phyloP scores from a whole-genome alignment of 306 rosid species.

The Sechiopsis laciniata region DNA sequence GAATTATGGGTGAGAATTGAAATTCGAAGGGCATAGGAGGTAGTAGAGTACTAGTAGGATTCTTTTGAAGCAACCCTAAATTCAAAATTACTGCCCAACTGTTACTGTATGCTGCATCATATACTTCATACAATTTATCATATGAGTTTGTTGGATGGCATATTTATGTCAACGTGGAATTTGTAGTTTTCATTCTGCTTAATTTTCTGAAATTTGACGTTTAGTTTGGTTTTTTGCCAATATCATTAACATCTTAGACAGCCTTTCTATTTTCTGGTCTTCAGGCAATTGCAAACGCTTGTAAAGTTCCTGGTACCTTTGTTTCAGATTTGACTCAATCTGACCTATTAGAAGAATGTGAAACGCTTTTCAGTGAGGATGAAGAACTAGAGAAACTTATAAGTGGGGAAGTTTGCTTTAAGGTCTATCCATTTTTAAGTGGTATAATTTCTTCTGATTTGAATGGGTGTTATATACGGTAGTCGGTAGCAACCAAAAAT shows the following conservation, averaged over 20 bases:
- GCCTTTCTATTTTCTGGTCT: slow-evolving; percentile 38
- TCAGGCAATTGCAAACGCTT: slow-evolving; percentile 76
- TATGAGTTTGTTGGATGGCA: background rate
- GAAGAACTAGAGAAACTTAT: slow-evolving; percentile 76
- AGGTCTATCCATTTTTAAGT: slow-evolving; percentile 62
- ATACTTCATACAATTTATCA: slow-evolving; percentile 6
- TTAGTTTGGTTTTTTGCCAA: background rate
- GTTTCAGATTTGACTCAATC: slow-evolving; percentile 52
- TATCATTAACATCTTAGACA: slow-evolving; percentile 30
- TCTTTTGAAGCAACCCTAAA: background rate
- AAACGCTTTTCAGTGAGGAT: slow-evolving; percentile 53
- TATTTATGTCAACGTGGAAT: background rate
- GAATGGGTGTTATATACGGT: slow-evolving; percentile 7
- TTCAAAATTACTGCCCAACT: background rate
- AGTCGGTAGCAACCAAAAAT: background rate
- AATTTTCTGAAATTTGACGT: background rate
- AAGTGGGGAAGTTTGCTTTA: slow-evolving; percentile 68
- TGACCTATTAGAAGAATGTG: slow-evolving; percentile 53
- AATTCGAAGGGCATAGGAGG: slow-evolving; percentile 4
- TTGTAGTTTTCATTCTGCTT: background rate
- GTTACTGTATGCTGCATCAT: background rate
- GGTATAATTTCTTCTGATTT: slow-evolving; percentile 45
- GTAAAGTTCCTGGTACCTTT: slow-evolving; percentile 63
- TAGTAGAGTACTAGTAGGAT: background rate
- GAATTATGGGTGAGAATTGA: background rate